Percentiles rank a stretch among this genome's conserved stretches.
Evolutionary conservation across 1,284 basidiomycete genomes (phyloP).

Genomic region (Ceratobasidium sp.): DNA sequence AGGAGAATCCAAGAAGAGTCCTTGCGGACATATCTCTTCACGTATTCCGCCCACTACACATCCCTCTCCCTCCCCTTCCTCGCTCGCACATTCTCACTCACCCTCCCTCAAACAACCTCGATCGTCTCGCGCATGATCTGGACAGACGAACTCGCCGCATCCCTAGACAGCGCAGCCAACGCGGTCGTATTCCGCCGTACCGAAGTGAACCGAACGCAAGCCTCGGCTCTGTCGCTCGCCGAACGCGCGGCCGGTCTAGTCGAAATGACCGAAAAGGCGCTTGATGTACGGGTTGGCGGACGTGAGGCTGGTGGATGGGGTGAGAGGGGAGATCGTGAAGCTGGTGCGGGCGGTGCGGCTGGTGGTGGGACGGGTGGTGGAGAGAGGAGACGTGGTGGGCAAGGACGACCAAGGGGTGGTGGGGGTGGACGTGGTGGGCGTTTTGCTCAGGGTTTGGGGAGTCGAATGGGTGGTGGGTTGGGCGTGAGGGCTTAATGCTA

Average conservation of each 20-base stretch:
- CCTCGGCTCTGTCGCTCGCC: conserved; percentile 87
- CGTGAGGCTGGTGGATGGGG: conserved; percentile 69
- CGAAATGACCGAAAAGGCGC: conserved; percentile 96
- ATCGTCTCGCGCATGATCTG: conserved; percentile 99
- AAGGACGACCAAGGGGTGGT: conserved; percentile 74
- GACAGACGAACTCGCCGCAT: conserved; percentile 95
- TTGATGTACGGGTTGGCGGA: conserved; percentile 88
- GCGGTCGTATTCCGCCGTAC: conserved; percentile 89
- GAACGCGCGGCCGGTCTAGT: conserved; percentile 89
- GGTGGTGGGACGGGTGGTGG: conserved; percentile 52
- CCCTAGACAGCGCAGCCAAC: conserved; percentile 88
- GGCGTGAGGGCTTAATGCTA: conserved; percentile 16
- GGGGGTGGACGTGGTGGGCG: conserved; percentile 72
- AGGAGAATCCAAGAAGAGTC: conserved; percentile 99
- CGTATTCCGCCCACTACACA: conserved; percentile 95
- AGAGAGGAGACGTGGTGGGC: conserved; percentile 79
- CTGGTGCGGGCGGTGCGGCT: conserved; percentile 53
- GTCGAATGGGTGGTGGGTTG: conserved; percentile 68
- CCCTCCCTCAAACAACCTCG: conserved; percentile 85
- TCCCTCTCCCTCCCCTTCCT: conserved; percentile 81
- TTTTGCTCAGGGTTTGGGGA: conserved; percentile 82
- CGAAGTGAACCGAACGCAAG: conserved; percentile 90
- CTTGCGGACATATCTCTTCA: conserved; percentile 96
- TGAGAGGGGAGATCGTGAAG: conserved; percentile 57
- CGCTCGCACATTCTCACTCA: conserved; percentile 80